Evolutionary conservation across 2,329 filamentous ascomycete species (phyloP).

Genomic region (Aspergillus sp.): DNA sequence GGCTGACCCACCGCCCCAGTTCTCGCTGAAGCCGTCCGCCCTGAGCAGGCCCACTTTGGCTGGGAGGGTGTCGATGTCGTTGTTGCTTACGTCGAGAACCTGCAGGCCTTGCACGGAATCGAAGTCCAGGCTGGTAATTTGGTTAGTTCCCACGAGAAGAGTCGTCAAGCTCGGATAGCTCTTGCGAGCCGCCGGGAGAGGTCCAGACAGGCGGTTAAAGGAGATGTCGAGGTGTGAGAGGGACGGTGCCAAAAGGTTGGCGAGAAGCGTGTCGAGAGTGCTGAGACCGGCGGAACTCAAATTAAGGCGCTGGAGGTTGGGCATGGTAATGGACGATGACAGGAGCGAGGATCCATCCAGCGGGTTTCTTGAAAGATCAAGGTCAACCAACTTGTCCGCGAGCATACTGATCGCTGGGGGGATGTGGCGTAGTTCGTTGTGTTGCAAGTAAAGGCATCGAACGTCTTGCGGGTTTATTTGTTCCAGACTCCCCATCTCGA

Average conservation of each 20-base stretch:
- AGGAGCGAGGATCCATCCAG: slow-evolving; percentile 58
- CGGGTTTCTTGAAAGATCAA: slow-evolving; percentile 69
- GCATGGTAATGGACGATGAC: slow-evolving; percentile 56
- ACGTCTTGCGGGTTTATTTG: slow-evolving; percentile 40
- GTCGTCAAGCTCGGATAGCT: slow-evolving; percentile 62
- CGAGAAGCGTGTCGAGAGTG: slow-evolving; percentile 56
- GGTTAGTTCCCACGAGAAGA: slow-evolving; percentile 70
- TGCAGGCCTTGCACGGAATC: slow-evolving; percentile 65
- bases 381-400: slow-evolving; percentile 56
- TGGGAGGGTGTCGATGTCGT: slow-evolving; percentile 73
- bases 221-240: slow-evolving; percentile 73
- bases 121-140: slow-evolving; percentile 61
- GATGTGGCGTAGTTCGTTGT: slow-evolving; percentile 64
- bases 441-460: slow-evolving; percentile 58
- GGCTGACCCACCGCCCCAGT: slow-evolving; percentile 37
- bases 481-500: slow-evolving; percentile 42
- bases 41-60: slow-evolving; percentile 70
- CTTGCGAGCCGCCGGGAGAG: slow-evolving; percentile 56
- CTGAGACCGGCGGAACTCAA: slow-evolving; percentile 65
- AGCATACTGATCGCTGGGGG: slow-evolving; percentile 64
- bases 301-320: slow-evolving; percentile 66
- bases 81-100: slow-evolving; percentile 71
- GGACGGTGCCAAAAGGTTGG: slow-evolving; percentile 60
- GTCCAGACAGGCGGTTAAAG: slow-evolving; percentile 63
- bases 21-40: slow-evolving; percentile 37